A percentile compares a stretch with the other conserved stretches of the same genome.
These are phyloP conservation scores for Phytophthora litchii DNA, from an alignment of 352 stramenopile species.

Conservation along the genomic window DNA sequence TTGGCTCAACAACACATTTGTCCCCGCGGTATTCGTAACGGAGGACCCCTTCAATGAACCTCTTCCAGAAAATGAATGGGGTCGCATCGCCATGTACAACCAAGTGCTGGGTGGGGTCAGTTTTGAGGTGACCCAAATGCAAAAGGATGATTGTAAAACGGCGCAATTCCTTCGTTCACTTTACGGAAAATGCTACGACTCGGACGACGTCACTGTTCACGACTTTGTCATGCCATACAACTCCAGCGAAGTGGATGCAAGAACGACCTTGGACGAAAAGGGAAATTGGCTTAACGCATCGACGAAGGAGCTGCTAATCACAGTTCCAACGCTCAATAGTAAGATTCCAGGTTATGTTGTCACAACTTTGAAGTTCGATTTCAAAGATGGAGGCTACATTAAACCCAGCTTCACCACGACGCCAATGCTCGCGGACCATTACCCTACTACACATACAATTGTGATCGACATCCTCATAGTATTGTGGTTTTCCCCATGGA, in stretches of 20 bases:
- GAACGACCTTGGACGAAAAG: neutral
- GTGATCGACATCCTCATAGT: neutral
- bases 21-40: conserved; percentile 46
- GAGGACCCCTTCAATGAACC: conserved; percentile 37
- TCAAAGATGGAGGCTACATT: neutral
- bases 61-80: conserved; percentile 29
- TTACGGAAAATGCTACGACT: conserved; percentile 44
- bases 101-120: conserved; percentile 41
- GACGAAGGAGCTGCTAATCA: conserved; percentile 32
- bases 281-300: conserved; percentile 12
- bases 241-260: neutral
- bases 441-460: neutral
- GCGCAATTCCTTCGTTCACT: conserved; percentile 29
- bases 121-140: conserved; percentile 26
- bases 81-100: conserved; percentile 39
- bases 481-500: neutral
- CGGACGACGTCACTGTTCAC: conserved; percentile 1
- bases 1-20: conserved; percentile 48
- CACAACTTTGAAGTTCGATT: neutral
- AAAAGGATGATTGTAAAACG: conserved; percentile 15
- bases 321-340: conserved; percentile 44
- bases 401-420: neutral
- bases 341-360: neutral
- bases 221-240: conserved; percentile 13
- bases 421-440: neutral